Evolutionary conservation across 108 stramenopile genomes (phyloP), one percentile per base, ranked within the genome.

Genomic region (Pseudonitzschia pungens): DNA sequence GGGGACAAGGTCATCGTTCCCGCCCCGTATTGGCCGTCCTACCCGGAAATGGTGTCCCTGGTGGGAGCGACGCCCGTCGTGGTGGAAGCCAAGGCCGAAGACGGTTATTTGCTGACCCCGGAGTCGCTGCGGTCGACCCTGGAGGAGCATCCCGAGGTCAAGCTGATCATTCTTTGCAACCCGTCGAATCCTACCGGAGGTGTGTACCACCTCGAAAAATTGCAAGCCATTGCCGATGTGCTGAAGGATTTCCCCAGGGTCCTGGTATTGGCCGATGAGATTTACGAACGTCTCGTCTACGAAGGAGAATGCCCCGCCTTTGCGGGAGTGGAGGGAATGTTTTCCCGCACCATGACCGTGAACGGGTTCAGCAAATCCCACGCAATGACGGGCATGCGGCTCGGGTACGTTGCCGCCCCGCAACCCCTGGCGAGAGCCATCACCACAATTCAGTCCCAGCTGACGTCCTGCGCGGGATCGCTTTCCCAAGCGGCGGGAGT

Each of bases 351-450:
- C 59, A 80, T 98, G 72, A 92, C 93, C 33, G 72, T 97, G 27
- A 99, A 99, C 73, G 98, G 98, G 4, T 98, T 97, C 69, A 88
- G 87, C 65, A 99, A 99, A 84, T 86, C 95, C 11, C 90, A 97
- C 73, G 96, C 97, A 73, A 99, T 99, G 98, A 99, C 98, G 16
- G 98, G 98, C 26, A 88, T 94, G 56, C 79, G 98, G 48, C 73
- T 99, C 42, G 77, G 96, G 26, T 97, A 99, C 68, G 60, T 96
- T 58, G 96, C 95, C 11, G 92, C 94, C 15, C 89, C 92, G 0
- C 65, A 66, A 22, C 53, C 69, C 29, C 70, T 93, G 66, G 90
- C 90, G 40, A 87, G 87, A 71, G 94, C 96, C 1, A 80, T 79
- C 11, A 82, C 91, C 10, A 94, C 86, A 22, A 77, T 97, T 27